A percentile compares a stretch with the other conserved stretches of the same genome.
Evolutionary conservation across 1,284 basidiomycete genomes (phyloP).

Genomic region (Rhizoctonia solani): DNA sequence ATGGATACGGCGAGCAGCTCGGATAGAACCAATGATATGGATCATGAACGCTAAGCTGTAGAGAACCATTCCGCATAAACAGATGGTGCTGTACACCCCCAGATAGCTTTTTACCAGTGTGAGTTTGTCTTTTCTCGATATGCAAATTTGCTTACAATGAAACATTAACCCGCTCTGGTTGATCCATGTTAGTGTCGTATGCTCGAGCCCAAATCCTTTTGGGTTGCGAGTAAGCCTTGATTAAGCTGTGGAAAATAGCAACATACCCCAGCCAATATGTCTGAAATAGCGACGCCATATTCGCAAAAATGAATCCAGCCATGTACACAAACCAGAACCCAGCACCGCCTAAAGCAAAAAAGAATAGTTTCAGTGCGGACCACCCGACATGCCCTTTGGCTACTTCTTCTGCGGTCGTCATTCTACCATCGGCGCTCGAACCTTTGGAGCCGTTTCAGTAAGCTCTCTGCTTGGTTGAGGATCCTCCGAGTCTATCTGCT

Average conservation of each 20-base stretch:
- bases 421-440: slow-evolving; percentile 50
- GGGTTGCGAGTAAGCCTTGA: neutral
- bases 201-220: slow-evolving; percentile 46
- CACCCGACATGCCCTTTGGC: slow-evolving; percentile 60
- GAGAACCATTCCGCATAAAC: slow-evolving; percentile 35
- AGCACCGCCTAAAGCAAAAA: slow-evolving; percentile 48
- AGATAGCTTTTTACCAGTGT: slow-evolving; percentile 41
- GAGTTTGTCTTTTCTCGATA: neutral
- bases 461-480: slow-evolving; percentile 38
- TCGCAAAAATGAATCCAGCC: slow-evolving; percentile 21
- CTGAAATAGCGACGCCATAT: slow-evolving; percentile 34
- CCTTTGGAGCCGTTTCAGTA: slow-evolving; percentile 41
- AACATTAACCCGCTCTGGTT: slow-evolving; percentile 43
- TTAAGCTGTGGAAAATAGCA: too few species aligned
- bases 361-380: slow-evolving; percentile 44
- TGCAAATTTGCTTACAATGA: slow-evolving; percentile 38
- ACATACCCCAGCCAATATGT: slow-evolving; percentile 40
- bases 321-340: slow-evolving; percentile 46
- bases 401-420: slow-evolving; percentile 64
- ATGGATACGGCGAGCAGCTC: slow-evolving; percentile 63
- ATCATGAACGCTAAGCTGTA: slow-evolving; percentile 42
- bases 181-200: slow-evolving; percentile 44
- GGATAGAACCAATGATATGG: slow-evolving; percentile 52
- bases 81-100: slow-evolving; percentile 45
- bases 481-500: slow-evolving; percentile 51